Percentiles rank a stretch among this genome's conserved stretches.
Conservation (phyloP, 2,329 filamentous ascomycete genomes). For the Phialophora macrospora region DNA sequence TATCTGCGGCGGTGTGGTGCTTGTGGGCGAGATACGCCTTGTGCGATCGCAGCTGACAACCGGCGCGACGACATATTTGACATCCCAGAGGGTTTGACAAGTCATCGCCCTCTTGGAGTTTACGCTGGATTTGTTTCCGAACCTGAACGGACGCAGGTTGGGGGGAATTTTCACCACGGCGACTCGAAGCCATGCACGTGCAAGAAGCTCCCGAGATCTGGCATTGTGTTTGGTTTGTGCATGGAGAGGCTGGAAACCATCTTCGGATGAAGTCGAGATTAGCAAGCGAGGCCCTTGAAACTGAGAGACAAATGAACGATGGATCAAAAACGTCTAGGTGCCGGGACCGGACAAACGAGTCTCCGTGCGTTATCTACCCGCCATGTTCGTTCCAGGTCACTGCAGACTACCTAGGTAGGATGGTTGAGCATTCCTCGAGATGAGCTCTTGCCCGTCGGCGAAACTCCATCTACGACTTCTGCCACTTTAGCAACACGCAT, state of each 20-base stretch:
- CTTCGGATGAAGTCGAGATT: slow-evolving; percentile 2
- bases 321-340: background rate
- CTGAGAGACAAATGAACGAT: background rate
- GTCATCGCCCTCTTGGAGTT: background rate
- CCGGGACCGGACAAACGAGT: background rate
- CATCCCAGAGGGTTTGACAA: slow-evolving; percentile 2
- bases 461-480: background rate
- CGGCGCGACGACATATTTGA: slow-evolving; percentile 16
- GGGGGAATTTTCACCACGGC: background rate
- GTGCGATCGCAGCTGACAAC: slow-evolving; percentile 18
- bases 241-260: background rate
- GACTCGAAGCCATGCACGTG: slow-evolving; percentile 16
- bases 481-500: background rate
- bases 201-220: background rate
- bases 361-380: background rate
- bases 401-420: too few relatives aligned
- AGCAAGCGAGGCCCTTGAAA: slow-evolving; percentile 6
- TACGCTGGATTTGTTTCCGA: background rate
- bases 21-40: slow-evolving; percentile 14
- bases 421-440: background rate
- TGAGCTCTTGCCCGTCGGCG: background rate
- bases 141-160: background rate
- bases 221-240: background rate
- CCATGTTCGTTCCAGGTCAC: background rate
- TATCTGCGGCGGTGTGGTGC: background rate